Conservation (phyloP, 75 land plant species). For the Sequoiadendron giganteum region DNA sequence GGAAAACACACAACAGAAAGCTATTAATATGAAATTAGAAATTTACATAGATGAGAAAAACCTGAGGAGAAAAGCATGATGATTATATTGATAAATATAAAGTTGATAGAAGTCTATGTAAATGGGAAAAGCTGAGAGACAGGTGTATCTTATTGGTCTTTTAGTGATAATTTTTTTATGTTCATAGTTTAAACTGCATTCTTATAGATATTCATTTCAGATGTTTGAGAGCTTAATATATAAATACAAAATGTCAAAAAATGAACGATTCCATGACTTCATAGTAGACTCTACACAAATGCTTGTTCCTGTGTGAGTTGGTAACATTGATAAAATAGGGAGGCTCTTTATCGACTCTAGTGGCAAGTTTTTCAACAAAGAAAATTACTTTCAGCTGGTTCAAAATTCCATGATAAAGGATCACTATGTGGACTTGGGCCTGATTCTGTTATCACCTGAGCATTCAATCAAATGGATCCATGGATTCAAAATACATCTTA, state of each 20-base stretch:
- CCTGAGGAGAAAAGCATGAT: no score
- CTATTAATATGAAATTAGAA: neutral
- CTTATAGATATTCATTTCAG: neutral
- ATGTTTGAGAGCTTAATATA: neutral
- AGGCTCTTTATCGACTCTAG: neutral
- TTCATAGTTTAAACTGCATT: neutral
- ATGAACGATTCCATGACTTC: neutral
- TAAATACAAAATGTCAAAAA: neutral
- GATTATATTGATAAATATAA: neutral
- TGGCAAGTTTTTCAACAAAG: neutral
- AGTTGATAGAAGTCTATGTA: neutral
- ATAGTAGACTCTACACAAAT: neutral
- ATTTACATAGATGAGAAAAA: no score
- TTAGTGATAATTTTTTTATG: neutral
- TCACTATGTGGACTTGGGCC: neutral
- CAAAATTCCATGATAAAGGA: neutral
- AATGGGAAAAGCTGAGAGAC: neutral
- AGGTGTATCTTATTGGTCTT: neutral
- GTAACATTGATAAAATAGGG: neutral
- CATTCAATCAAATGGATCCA: neutral
- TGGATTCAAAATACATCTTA: neutral
- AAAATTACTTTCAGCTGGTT: neutral
- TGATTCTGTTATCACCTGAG: neutral
- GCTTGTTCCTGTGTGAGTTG: neutral
- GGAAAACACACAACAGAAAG: neutral